phyloP scores from a whole-genome alignment of 768 basidiomycete genomes.

The Tulasnella sp. region DNA sequence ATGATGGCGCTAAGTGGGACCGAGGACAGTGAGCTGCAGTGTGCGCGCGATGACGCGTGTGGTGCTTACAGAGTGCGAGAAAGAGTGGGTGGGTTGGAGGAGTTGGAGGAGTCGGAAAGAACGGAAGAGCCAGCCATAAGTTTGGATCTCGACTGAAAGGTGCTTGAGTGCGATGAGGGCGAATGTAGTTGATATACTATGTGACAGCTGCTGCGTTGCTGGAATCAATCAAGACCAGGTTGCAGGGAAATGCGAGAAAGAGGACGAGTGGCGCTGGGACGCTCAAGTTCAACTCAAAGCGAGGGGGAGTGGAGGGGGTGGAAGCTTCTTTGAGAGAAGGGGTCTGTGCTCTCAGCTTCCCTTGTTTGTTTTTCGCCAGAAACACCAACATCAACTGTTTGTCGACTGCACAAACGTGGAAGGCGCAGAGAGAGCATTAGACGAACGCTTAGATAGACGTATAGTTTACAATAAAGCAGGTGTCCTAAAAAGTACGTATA shows the following conservation, averaged over 20 bases:
- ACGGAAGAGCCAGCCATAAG: constrained; percentile 27
- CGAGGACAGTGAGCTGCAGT: not conserved
- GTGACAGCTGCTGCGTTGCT: not conserved
- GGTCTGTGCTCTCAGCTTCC: not conserved
- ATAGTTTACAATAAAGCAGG: not conserved
- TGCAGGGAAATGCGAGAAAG: not conserved
- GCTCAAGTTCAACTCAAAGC: not conserved
- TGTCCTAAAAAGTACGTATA: not conserved
- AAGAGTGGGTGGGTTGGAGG: constrained; percentile 7
- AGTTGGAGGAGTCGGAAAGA: not conserved
- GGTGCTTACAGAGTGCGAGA: constrained; percentile 28
- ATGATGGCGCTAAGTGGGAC: constrained; percentile 46
- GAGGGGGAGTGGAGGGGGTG: not conserved
- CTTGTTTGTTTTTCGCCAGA: not conserved
- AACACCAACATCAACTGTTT: not conserved
- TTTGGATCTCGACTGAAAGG: constrained; percentile 20
- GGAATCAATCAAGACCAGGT: not conserved
- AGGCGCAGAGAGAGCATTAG: no score
- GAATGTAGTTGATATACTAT: not conserved
- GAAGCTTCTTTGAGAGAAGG: not conserved
- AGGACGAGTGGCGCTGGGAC: not conserved
- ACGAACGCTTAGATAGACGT: not conserved
- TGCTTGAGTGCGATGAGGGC: not conserved
- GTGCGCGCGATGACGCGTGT: not conserved
- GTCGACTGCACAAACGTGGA: not conserved